These are phyloP conservation scores for Xylariaceae sp. DNA, from an alignment of 2,329 filamentous ascomycete species.

Conservation along the genomic window DNA sequence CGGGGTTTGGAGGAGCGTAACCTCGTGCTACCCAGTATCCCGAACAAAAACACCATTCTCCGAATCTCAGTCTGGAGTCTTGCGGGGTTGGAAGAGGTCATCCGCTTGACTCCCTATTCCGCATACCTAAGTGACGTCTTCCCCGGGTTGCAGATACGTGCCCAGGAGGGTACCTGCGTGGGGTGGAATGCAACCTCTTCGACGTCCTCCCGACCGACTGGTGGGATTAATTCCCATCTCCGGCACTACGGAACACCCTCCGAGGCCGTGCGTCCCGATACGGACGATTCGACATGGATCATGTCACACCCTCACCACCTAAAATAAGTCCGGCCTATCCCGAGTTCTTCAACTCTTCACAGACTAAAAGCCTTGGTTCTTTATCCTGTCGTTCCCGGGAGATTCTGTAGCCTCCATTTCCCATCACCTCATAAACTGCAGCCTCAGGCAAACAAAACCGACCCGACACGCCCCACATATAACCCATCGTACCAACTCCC, in stretches of 20 bases:
- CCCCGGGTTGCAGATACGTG: neutral
- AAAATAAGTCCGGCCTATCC: too few species aligned
- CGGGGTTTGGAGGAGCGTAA: neutral
- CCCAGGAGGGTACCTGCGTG: neutral
- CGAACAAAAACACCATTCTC: neutral
- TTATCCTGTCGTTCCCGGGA: too few species aligned
- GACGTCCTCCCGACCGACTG: constrained; percentile 17
- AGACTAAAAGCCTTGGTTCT: too few species aligned
- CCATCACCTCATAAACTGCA: too few species aligned
- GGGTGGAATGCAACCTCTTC: constrained; percentile 9
- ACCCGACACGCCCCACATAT: neutral
- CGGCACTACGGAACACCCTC: neutral
- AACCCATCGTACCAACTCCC: neutral
- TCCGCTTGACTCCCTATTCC: too few species aligned
- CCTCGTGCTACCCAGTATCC: neutral
- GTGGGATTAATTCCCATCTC: constrained; percentile 14
- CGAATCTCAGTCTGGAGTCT: neutral
- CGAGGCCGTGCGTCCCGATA: neutral
- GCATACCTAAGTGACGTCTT: too few species aligned
- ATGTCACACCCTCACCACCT: neutral
- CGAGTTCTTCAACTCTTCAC: too few species aligned
- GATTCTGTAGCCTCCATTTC: too few species aligned
- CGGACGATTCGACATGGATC: neutral
- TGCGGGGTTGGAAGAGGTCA: neutral
- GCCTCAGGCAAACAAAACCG: too few species aligned